These are phyloP conservation scores for Penicillium sp. DNA, from an alignment of 2,329 filamentous ascomycete species.

Conservation along the genomic window DNA sequence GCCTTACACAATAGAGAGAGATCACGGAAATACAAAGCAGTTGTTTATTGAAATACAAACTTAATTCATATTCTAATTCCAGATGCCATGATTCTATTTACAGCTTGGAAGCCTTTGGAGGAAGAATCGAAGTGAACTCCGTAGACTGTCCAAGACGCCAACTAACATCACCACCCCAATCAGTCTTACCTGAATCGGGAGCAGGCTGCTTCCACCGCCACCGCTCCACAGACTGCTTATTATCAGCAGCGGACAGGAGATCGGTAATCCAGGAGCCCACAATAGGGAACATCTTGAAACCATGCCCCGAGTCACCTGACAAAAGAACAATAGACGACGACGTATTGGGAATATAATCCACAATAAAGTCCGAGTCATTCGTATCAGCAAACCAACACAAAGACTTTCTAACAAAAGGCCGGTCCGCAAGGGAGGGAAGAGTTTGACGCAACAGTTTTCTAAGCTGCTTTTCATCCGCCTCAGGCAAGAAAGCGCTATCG, in stretches of 20 bases:
- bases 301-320: slow-evolving; percentile 62
- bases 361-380: slow-evolving; percentile 59
- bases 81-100: not conserved
- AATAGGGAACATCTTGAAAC: slow-evolving; percentile 63
- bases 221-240: slow-evolving; percentile 43
- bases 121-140: slow-evolving; percentile 27
- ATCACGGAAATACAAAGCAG: not conserved
- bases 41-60: not conserved
- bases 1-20: too few species aligned
- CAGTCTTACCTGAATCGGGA: slow-evolving; percentile 27
- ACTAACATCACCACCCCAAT: slow-evolving; percentile 49
- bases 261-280: slow-evolving; percentile 57
- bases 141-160: slow-evolving; percentile 47
- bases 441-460: slow-evolving; percentile 53
- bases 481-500: slow-evolving; percentile 51
- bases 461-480: slow-evolving; percentile 54
- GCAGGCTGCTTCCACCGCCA: slow-evolving; percentile 55
- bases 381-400: slow-evolving; percentile 68
- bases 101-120: slow-evolving; percentile 21
- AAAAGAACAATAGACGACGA: slow-evolving; percentile 50
- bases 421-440: slow-evolving; percentile 53
- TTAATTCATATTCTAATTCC: not conserved
- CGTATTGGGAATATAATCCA: slow-evolving; percentile 58
- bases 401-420: slow-evolving; percentile 57
- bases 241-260: slow-evolving; percentile 44